Evolutionary conservation across 352 stramenopile species (phyloP).

Genomic region (Phytophthora pinifolia): DNA sequence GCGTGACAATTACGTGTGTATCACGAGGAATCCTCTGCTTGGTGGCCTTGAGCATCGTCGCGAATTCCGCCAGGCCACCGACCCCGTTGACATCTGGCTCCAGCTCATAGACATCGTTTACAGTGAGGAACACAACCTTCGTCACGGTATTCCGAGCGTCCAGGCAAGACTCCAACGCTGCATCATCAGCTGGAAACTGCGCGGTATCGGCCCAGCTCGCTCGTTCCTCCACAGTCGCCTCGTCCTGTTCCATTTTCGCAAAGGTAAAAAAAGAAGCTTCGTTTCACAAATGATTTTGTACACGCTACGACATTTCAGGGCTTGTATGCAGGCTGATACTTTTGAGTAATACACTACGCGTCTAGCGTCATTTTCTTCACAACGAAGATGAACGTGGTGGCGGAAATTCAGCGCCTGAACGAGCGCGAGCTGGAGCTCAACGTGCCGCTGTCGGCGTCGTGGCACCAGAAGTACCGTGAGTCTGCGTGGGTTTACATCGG

Average conservation of each 20-base stretch:
- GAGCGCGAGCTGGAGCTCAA: slow-evolving; percentile 78
- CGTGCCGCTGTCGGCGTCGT: slow-evolving; percentile 68
- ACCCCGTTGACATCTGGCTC: slow-evolving; percentile 34
- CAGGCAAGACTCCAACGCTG: neutral
- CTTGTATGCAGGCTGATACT: neutral
- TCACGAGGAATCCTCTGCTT: slow-evolving; percentile 25
- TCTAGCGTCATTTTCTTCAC: no score
- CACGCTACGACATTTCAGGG: no score
- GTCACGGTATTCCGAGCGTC: slow-evolving; percentile 3
- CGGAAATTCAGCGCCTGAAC: slow-evolving; percentile 84
- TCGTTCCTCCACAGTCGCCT: neutral
- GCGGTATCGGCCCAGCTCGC: neutral
- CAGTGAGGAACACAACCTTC: slow-evolving; percentile 55
- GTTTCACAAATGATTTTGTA: no score
- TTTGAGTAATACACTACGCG: neutral
- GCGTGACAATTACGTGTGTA: slow-evolving; percentile 50
- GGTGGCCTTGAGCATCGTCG: slow-evolving; percentile 44
- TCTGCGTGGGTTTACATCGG: slow-evolving; percentile 97
- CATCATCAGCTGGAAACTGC: slow-evolving; percentile 9
- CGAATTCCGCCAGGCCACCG: slow-evolving; percentile 50
- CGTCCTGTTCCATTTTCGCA: slow-evolving; percentile 7
- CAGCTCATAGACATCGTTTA: slow-evolving; percentile 80
- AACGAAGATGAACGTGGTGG: slow-evolving; percentile 69
- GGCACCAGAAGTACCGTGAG: slow-evolving; percentile 89
- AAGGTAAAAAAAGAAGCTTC: neutral